Base-by-base conservation (phyloP, 2,329 filamentous ascomycete genomes). In the Nemania sp. region DNA sequence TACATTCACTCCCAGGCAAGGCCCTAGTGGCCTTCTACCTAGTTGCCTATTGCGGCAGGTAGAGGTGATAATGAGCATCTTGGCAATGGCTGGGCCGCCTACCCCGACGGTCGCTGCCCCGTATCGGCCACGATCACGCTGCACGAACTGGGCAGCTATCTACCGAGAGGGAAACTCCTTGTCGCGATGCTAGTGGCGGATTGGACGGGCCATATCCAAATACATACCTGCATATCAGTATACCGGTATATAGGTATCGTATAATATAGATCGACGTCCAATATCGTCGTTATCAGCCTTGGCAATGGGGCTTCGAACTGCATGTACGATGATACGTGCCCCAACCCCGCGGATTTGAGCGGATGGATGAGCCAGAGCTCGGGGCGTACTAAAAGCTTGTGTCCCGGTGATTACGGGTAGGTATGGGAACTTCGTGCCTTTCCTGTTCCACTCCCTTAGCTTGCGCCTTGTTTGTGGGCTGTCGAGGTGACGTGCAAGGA, bases 21-120 rank as follows among this genome's bases (percentile, higher is more conserved):
- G 13, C 35, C 5, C 8, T 13, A 41, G 13, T 32, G 8, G 24
- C 18, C 56, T 54, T 62, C 54, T 54, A 53, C 29, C 47, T 61
- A 56, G 53, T 69, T 73, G 65, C 73, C 73, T 68, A 71, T 74
- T 74, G 38, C 51, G 71, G 73, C 67, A 74, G 73, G 73, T 75
- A 68, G 43, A 22, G 64, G 55, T 65, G 61, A 64, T 60, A 41
- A 49, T 49, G 49, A 51, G 53, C 66, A 66, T 64, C 67, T 72
- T 59, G 56, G 60, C 60, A 41, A 51, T 56, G 54, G 55, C 62
- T 68, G 68, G 63, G 32, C 29, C 57, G 49, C 59, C 49, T 67
- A 45, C 60, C 61, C 41, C 38, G 45, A 51, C 24, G 54, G n/a
- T 38, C 15, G 41, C 29, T 45, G 18, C 51, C 47, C 20, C 13